Base-by-base conservation (phyloP, 305 asterid species). In the Fraxinus albicans region DNA sequence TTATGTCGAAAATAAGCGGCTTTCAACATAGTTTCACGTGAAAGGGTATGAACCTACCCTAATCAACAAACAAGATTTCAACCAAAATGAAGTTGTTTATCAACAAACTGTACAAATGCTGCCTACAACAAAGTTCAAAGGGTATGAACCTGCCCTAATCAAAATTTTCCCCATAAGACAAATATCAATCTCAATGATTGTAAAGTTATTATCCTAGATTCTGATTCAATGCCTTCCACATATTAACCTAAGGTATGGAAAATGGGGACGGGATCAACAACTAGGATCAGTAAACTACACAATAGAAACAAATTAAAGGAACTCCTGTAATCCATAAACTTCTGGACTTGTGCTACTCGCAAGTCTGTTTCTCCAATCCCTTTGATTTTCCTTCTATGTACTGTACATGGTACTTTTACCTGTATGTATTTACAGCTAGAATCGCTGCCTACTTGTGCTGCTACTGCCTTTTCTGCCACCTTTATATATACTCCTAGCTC, bases 341-440 rank as follows among this genome's bases (percentile, higher is more conserved):
- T 42, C 76, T 34, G 60, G 35, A 21, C 73, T 80, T 34, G 6
- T 29, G 27, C 77, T 79, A 33, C 15, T 63, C 78, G 29, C 15
- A 77, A 83, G 27, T 67, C 74, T 74, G 81, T 31, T 77, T 76
- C 53, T 79, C 81, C 77, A 73, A 82, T 76, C n/a, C 53, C 74
- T 60, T 75, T 80, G 78, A 27, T 29, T 81, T 33, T 78, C 80
- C 83, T 85, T 67, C 88, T 89, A 90, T 89, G 75, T 77, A 84
- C 98, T 93, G 91, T 93, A 96, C 95, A 96, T 78, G 94, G 90
- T 94, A 92, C 91, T 84, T 89, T 84, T 80, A 88, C 90, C 86
- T 88, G 83, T 86, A 74, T 76, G 90, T 88, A 94, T 92, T 84
- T 93, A 94, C 97, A 85, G 79, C 90, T 92, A 80, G 13, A 65